Evolutionary conservation across 2,329 filamentous ascomycete genomes (phyloP), one percentile per base, ranked within the genome.

Genomic region (Paracamarosporium sp.): DNA sequence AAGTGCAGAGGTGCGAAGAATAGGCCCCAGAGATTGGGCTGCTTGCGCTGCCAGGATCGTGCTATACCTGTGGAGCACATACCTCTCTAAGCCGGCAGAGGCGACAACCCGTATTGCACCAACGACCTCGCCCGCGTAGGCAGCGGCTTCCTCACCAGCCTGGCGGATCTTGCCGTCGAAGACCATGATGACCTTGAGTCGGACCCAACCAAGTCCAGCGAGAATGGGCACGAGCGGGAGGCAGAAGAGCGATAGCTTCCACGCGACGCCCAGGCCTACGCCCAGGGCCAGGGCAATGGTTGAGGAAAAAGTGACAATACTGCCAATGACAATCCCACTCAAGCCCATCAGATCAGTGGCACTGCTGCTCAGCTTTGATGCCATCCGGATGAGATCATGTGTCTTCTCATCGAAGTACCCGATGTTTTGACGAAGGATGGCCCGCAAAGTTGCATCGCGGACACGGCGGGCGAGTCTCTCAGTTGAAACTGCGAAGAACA

Each of bases 101-200:
- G 92, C 93, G 17, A 97, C 92, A 3, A 93, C 97, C 51, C 93
- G 89, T 65, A 97, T 96, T 9, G 92, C 90, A 1, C 90, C 92
- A 35, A 93, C 95, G 44, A 92, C 92, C 75, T 97, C 93, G 50
- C 92, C 95, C 12, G 93, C 93, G 73, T 90, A 97, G 93, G 87
- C 78, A 86, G 92, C 79, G 96, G 95, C 25, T 27, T 2, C 40
- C 27, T 44, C 40, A 24, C 27, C 25, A 27, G n/a, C 25, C 15
- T 44, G 40, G 11, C 27, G 25, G 5, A 24, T 25, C 27, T 25
- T 20, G 27, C 22, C 40, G 22, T 44, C 22, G 22, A 44, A 44
- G 11, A 20, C 22, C 25, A 24, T 24, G 22, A 44, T 9, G 22
- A 44, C 40, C 40, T 24, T 25, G 40, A 44, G 22, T 3, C 92